These are phyloP conservation scores for Wolfiporia cocos DNA, from an alignment of 1,284 basidiomycete species.

Conservation along the genomic window DNA sequence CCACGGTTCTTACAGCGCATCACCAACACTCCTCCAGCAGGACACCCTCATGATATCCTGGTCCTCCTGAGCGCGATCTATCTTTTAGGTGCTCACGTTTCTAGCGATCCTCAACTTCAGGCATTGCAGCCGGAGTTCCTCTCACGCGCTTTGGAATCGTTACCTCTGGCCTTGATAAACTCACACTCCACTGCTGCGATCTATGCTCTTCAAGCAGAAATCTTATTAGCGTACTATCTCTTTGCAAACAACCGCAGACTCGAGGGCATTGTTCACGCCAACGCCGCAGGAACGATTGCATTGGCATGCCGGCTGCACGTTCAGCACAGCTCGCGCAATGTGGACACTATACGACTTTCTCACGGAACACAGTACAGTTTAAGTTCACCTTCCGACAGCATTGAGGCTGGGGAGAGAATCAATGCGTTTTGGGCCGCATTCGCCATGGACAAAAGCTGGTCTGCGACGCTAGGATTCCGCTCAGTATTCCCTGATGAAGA, in stretches of 20 bases:
- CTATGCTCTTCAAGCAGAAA: conserved; percentile 38
- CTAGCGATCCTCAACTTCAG: conserved; percentile 13
- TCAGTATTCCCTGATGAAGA: conserved; percentile 4
- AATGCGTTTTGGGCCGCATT: conserved; percentile 17
- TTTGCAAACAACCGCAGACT: conserved; percentile 32
- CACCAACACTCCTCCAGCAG: conserved; percentile 11
- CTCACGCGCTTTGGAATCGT: conserved; percentile 20
- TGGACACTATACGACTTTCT: not conserved
- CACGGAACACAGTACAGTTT: conserved; percentile 13
- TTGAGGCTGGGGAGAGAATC: conserved; percentile 40
- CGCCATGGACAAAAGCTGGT: conserved; percentile 22
- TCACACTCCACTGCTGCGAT: conserved; percentile 30
- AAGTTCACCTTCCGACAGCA: conserved; percentile 28
- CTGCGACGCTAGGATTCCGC: conserved; percentile 13
- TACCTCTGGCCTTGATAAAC: conserved; percentile 21
- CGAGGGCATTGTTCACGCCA: conserved; percentile 37
- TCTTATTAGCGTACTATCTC: conserved; percentile 39
- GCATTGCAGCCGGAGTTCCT: conserved; percentile 20
- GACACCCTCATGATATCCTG: too few relatives aligned
- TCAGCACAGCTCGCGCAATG: conserved; percentile 17
- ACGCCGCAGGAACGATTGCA: conserved; percentile 32
- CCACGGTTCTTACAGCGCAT: conserved; percentile 22
- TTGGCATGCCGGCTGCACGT: conserved; percentile 27
- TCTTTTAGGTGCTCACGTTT: conserved; percentile 21
- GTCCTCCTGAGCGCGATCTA: conserved; percentile 24